Percentiles rank a stretch among this genome's conserved stretches.
Conservation (phyloP, 139 green algal species). For the Tetradesmus obliquus region DNA sequence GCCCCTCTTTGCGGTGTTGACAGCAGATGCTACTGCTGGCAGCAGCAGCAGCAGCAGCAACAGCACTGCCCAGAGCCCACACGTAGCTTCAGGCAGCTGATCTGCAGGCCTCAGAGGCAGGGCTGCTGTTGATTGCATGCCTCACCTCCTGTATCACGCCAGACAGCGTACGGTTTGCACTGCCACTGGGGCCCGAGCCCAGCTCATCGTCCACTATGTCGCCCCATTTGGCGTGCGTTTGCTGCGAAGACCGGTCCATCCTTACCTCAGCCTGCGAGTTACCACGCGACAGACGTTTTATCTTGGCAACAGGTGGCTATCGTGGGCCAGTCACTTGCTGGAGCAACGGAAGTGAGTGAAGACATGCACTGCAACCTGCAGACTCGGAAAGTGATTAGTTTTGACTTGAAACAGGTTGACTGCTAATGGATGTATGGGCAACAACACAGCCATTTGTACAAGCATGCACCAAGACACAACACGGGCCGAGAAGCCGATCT, state of each 20-base stretch:
- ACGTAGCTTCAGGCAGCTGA: not conserved
- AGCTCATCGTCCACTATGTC: constrained; percentile 45
- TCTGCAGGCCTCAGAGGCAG: not conserved
- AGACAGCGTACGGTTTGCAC: constrained; percentile 16
- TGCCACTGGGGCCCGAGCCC: not conserved
- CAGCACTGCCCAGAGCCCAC: not conserved
- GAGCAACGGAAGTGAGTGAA: not conserved
- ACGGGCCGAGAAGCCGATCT: not conserved
- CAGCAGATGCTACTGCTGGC: not conserved
- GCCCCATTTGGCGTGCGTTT: constrained; percentile 26
- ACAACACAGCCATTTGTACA: not conserved
- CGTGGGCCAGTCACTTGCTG: not conserved
- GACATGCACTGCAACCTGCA: not conserved
- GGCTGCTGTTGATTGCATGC: no score
- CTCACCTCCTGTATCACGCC: constrained; percentile 41
- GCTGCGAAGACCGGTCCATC: not conserved
- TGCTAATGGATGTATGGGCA: not conserved
- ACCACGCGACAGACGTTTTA: not conserved
- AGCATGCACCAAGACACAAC: not conserved
- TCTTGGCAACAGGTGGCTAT: not conserved
- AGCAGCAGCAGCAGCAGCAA: constrained; percentile 12
- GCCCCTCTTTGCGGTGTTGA: no score
- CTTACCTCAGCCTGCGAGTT: not conserved
- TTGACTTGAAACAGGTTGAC: not conserved
- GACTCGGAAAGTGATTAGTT: not conserved